These are phyloP conservation scores for Citrus cavaleriei DNA, from an alignment of 345 rosid genomes.

Conservation along the genomic window DNA sequence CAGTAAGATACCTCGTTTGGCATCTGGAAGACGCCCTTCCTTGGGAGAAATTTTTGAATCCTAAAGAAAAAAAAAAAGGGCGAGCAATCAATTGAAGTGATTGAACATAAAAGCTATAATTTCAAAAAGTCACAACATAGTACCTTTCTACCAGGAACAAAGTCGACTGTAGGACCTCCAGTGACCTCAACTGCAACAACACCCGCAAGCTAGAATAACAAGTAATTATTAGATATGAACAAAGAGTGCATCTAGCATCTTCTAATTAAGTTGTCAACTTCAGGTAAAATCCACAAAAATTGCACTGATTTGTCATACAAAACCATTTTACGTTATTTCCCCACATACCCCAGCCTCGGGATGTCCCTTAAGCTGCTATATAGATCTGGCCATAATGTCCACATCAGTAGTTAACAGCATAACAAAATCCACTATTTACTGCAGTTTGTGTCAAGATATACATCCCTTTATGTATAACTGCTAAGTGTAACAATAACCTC, in stretches of 20 bases:
- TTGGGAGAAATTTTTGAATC: slow-evolving; percentile 62
- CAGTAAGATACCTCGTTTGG: slow-evolving; percentile 55
- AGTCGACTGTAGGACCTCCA: slow-evolving; percentile 82
- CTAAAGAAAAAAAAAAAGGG: slow-evolving; percentile 24
- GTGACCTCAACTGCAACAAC: slow-evolving; percentile 96
- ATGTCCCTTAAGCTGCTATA: not conserved
- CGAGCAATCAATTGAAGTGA: slow-evolving; percentile 10
- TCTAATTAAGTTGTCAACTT: not conserved
- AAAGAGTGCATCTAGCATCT: not conserved
- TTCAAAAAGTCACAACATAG: slow-evolving; percentile 5
- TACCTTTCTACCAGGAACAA: slow-evolving; percentile 92
- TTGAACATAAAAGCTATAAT: slow-evolving; percentile 6
- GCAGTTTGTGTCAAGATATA: not conserved
- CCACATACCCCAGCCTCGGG: not conserved
- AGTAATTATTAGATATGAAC: not conserved
- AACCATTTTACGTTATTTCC: not conserved
- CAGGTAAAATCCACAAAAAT: not conserved
- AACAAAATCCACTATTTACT: not conserved
- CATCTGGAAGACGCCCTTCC: slow-evolving; percentile 96
- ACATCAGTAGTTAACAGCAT: not conserved
- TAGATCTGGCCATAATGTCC: not conserved
- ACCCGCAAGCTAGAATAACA: slow-evolving; percentile 70
- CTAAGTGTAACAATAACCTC: not conserved
- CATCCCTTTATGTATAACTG: not conserved
- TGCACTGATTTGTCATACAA: not conserved